These are phyloP conservation scores for Flaveria trinervia DNA, from an alignment of 129 eudicot species.

Conservation along the genomic window DNA sequence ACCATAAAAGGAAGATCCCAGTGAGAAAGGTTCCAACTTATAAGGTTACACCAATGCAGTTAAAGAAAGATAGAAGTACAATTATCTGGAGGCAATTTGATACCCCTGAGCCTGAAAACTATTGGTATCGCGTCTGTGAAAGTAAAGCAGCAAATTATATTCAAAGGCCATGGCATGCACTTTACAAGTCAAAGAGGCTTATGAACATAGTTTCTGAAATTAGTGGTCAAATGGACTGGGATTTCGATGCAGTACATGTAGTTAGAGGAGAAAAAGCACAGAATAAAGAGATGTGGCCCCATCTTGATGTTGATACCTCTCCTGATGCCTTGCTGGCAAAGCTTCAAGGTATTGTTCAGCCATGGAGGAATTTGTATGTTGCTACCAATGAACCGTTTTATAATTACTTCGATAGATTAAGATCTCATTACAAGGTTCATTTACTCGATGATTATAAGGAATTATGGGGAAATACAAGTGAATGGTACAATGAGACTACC, in stretches of 20 bases:
- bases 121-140: constrained; percentile 96
- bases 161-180: constrained; percentile 86
- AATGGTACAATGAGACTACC: constrained; percentile 93
- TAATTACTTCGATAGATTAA: constrained; percentile 82
- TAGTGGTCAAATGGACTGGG: constrained; percentile 98
- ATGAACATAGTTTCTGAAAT: constrained; percentile 95
- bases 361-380: constrained; percentile 90
- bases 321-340: constrained; percentile 73
- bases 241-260: constrained; percentile 96
- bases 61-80: constrained; percentile 75
- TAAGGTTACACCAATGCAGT: constrained; percentile 83
- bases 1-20: constrained; percentile 64
- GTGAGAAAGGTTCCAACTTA: constrained; percentile 73
- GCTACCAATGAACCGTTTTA: constrained; percentile 96
- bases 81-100: constrained; percentile 93
- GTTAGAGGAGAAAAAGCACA: constrained; percentile 89
- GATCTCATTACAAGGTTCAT: constrained; percentile 93
- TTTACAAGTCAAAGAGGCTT: constrained; percentile 90
- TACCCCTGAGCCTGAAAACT: constrained; percentile 93
- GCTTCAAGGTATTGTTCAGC: constrained; percentile 61
- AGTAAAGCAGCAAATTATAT: constrained; percentile 72
- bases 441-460: constrained; percentile 87
- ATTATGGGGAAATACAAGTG: constrained; percentile 90
- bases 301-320: constrained; percentile 85
- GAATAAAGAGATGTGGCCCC: constrained; percentile 84